These are phyloP conservation scores for Hygrophoropsis aurantiaca DNA, from an alignment of 768 basidiomycete species.

Conservation along the genomic window DNA sequence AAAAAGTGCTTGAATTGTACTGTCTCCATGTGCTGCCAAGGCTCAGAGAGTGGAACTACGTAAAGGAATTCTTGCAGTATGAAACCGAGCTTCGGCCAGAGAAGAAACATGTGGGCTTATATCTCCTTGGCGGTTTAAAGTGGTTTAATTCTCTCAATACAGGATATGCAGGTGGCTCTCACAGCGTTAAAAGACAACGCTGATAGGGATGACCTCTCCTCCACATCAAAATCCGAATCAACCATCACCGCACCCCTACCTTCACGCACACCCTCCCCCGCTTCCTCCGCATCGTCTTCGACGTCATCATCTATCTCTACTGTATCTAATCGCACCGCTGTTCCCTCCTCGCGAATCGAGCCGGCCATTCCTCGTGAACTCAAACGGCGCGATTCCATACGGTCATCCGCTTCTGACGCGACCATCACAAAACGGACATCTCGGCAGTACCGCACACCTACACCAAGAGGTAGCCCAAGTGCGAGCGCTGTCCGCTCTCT, in stretches of 20 bases:
- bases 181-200: slow-evolving; percentile 39
- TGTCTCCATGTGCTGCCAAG: slow-evolving; percentile 71
- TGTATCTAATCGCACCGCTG: slow-evolving; percentile 69
- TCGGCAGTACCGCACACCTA: slow-evolving; percentile 4
- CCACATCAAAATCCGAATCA: slow-evolving; percentile 15
- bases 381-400: slow-evolving; percentile 8
- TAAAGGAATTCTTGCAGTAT: slow-evolving; percentile 70
- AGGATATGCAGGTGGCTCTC: slow-evolving; percentile 8
- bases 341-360: slow-evolving; percentile 37
- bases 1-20: slow-evolving; percentile 76
- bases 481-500: slow-evolving; percentile 12
- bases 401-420: slow-evolving; percentile 23
- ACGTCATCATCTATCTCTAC: slow-evolving; percentile 68
- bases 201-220: slow-evolving; percentile 31
- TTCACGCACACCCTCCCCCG: slow-evolving; percentile 42
- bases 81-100: slow-evolving; percentile 60
- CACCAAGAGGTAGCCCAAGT: slow-evolving; percentile 12
- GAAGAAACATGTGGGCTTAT: slow-evolving; percentile 49
- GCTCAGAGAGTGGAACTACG: slow-evolving; percentile 79
- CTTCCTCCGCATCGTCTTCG: slow-evolving; percentile 60
- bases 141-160: too few relatives aligned
- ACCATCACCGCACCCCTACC: slow-evolving; percentile 21
- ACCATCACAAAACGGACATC: slow-evolving; percentile 23
- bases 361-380: slow-evolving; percentile 10
- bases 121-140: neutral